Base-by-base conservation (phyloP, 1,284 basidiomycete species). In the Leccinum ponderosum region DNA sequence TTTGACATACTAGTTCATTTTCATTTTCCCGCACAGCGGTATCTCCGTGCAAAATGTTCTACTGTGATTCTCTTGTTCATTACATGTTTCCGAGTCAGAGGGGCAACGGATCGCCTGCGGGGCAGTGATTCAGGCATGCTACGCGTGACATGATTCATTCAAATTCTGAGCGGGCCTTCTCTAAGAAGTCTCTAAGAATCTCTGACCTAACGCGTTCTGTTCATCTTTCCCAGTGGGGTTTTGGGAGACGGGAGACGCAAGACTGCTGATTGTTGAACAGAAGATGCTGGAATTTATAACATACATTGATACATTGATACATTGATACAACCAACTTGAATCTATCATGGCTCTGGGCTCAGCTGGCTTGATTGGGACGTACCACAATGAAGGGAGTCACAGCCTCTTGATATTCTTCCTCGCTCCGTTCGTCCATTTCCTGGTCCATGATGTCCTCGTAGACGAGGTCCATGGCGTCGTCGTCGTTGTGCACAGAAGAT, bases 51-150 rank as follows among this genome's bases (percentile, higher is more conserved):
- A 25, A 58, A 58, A 57, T 12, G 11, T 51, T 55, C 29, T 29
- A 33, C 5, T 12, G 50, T 52, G 56, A 54, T 56, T 50, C 33
- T 51, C 47, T n/a, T 27, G 11, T 39, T 8, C 53, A 50, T 42
- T 39, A 33, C 50, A 44, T 22, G n/a, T 59, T 44, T 57, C 29
- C 11, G 12, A 55, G n/a, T 60, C n/a, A 50, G 57, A 56, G 22
- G 51, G 56, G 60, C 55, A 60, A 52, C 58, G 29, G 69, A 69
- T 69, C 71, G 60, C 17, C 44, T 55, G 37, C 50, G 42, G 33
- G 29, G 17, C 39, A 52, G 33, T n/a, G 47, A 22, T 25, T 48
- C 6, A 47, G 22, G 11, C 29, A 48, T 31, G 53, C 7, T 22
- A 27, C 25, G n/a, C 12, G 35, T 57, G 25, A 53, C 53, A 48